Conservation (phyloP, 495 filamentous ascomycete genomes). For the Aspergillus sclerotioniger region DNA sequence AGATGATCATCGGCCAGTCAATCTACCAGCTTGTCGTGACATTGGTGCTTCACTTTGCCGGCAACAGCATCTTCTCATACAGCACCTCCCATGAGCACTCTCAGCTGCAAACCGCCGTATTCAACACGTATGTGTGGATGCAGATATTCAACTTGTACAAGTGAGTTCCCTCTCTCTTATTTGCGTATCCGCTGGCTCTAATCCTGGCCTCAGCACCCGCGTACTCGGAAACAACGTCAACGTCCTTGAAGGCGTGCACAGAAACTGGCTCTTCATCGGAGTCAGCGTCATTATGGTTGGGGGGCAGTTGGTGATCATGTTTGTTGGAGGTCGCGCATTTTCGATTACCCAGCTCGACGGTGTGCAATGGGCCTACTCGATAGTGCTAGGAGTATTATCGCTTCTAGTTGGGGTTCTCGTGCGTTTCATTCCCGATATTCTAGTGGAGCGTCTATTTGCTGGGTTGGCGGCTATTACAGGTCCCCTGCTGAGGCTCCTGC, state of each 20-base stretch:
- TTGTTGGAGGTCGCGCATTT: conserved; percentile 64
- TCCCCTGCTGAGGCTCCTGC: not conserved
- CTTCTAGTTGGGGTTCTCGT: conserved; percentile 2
- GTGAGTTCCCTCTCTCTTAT: not conserved
- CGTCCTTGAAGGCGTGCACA: conserved; percentile 67
- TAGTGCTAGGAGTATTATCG: not conserved
- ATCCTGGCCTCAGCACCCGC: conserved; percentile 48
- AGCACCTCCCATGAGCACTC: conserved; percentile 38
- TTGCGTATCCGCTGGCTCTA: not conserved
- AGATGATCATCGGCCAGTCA: conserved; percentile 81
- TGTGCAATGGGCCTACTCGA: conserved; percentile 56
- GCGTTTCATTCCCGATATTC: not conserved
- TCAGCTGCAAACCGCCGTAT: conserved; percentile 56
- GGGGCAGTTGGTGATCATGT: conserved; percentile 69
- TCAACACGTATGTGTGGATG: conserved; percentile 90
- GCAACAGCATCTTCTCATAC: conserved; percentile 48
- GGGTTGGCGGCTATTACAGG: not conserved
- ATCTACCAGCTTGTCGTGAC: conserved; percentile 71
- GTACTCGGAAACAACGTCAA: conserved; percentile 77
- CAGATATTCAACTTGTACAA: conserved; percentile 88
- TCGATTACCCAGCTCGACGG: conserved; percentile 58
- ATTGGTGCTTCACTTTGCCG: conserved; percentile 66
- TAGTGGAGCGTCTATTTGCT: not conserved
- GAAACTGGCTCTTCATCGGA: conserved; percentile 68
- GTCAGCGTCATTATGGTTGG: conserved; percentile 70